Conservation (phyloP, 495 filamentous ascomycete species). For the Penicillium turbatum region DNA sequence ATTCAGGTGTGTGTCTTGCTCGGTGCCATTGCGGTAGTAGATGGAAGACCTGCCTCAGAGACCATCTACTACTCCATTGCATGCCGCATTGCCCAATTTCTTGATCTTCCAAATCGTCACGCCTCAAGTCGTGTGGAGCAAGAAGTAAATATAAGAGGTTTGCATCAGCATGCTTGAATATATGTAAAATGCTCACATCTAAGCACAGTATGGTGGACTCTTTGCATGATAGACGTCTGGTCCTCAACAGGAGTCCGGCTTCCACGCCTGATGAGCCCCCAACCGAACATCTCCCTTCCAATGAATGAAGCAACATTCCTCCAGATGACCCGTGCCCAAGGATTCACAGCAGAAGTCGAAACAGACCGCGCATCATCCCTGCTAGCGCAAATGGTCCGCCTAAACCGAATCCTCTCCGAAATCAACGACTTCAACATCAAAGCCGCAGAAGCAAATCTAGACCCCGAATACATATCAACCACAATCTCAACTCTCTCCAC, state of each 20-base stretch:
- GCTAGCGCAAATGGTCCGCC: conserved; percentile 32
- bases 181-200: background rate
- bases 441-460: conserved; percentile 14
- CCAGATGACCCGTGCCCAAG: conserved; percentile 8
- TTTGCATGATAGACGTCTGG: conserved; percentile 45
- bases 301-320: conserved; percentile 29
- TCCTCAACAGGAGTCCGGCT: conserved; percentile 33
- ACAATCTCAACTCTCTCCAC: conserved; percentile 20
- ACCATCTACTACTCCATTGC: conserved; percentile 19
- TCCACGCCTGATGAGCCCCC: conserved; percentile 24
- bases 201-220: conserved; percentile 36
- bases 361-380: conserved; percentile 15
- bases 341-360: conserved; percentile 2
- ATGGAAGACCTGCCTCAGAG: conserved; percentile 18
- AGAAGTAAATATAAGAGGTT: conserved; percentile 28
- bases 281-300: conserved; percentile 23
- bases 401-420: conserved; percentile 30
- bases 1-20: conserved; percentile 37
- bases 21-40: conserved; percentile 24
- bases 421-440: conserved; percentile 34
- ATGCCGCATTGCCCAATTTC: conserved; percentile 22
- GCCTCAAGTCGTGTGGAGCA: conserved; percentile 8
- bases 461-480: conserved; percentile 7
- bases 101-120: conserved; percentile 18
- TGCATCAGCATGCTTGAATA: background rate